A percentile compares a stretch with the other conserved stretches of the same genome.
Conservation (phyloP, 176 grass and related monocot species). For the Oryza australiensis region DNA sequence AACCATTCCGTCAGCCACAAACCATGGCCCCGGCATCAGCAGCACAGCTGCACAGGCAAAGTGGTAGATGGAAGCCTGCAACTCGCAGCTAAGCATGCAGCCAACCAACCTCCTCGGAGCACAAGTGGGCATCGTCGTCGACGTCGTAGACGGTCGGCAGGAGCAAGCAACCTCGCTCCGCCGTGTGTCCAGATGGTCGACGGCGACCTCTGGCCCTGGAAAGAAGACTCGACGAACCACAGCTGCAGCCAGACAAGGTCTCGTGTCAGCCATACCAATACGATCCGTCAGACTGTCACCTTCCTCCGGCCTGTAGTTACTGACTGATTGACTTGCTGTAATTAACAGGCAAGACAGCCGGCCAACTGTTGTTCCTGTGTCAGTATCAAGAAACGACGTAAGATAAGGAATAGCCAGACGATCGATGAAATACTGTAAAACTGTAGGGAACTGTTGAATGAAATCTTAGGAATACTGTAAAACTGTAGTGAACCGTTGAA, state of each 20-base stretch:
- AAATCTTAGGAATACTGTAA: not conserved
- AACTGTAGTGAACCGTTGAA: not conserved
- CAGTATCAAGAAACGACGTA: constrained; percentile 11
- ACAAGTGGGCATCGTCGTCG: not conserved
- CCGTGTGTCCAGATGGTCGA: not conserved
- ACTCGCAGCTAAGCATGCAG: not conserved
- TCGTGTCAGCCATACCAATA: constrained; percentile 29
- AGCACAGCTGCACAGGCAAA: not conserved
- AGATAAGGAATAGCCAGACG: not conserved
- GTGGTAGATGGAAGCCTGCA: not conserved
- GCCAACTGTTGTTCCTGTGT: constrained; percentile 18
- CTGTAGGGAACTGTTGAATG: not conserved
- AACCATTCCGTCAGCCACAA: constrained; percentile 52
- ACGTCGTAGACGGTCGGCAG: not conserved
- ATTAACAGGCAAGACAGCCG: constrained; percentile 25
- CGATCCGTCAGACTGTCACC: constrained; percentile 22
- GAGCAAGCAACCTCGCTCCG: not conserved
- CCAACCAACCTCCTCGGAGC: not conserved
- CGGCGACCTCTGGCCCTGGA: not conserved
- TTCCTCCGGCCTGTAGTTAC: constrained; percentile 32
- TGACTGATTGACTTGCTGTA: constrained; percentile 8
- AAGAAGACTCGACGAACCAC: constrained; percentile 5
- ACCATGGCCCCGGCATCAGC: not conserved
- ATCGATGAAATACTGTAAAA: not conserved
- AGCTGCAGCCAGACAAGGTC: constrained; percentile 15